phyloP scores from a whole-genome alignment of 106 monocot genomes.

The Iris macrosiphon region DNA sequence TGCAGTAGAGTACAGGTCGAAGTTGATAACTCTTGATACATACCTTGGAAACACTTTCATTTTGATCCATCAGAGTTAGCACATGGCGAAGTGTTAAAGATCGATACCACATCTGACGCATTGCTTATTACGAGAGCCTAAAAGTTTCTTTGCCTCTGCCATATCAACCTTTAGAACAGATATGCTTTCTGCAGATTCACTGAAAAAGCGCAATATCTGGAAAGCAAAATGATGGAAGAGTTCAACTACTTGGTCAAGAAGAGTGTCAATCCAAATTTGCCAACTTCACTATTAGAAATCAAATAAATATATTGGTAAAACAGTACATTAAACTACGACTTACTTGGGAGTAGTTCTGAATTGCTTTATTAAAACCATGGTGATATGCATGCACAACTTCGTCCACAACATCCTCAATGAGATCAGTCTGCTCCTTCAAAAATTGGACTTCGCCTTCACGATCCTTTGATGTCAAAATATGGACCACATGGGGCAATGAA shows the following conservation, averaged over 20 bases:
- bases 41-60: conserved; percentile 87
- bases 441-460: conserved; percentile 87
- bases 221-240: no score
- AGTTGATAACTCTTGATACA: neutral
- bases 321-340: conserved; percentile 16
- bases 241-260: no score
- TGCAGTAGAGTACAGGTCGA: no score
- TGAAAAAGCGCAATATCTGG: conserved; percentile 89
- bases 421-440: conserved; percentile 92
- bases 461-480: conserved; percentile 94
- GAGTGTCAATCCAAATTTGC: no score
- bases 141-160: conserved; percentile 79
- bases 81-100: conserved; percentile 87
- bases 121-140: conserved; percentile 92
- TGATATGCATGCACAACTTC: conserved; percentile 99
- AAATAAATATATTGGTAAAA: no score
- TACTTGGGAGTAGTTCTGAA: conserved; percentile 98
- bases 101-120: conserved; percentile 89
- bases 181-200: conserved; percentile 96
- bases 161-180: conserved; percentile 73
- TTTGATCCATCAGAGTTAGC: conserved; percentile 85
- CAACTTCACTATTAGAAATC: no score
- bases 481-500: conserved; percentile 99
- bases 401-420: conserved; percentile 96
- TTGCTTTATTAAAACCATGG: conserved; percentile 99